These are phyloP conservation scores for Vinca major DNA, from an alignment of 305 asterid species.

Conservation along the genomic window DNA sequence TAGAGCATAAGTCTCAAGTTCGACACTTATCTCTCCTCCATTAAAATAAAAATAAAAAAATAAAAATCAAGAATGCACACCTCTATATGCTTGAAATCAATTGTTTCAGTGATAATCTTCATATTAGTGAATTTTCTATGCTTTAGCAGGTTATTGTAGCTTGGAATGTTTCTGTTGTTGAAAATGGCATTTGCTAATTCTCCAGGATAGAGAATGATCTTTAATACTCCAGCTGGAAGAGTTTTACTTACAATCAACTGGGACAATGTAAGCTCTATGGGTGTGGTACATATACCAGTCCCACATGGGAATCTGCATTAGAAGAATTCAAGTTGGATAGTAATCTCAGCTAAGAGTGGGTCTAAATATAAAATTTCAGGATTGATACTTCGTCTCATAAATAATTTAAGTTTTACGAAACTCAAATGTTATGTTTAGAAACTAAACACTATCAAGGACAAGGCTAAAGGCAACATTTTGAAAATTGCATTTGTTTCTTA, in stretches of 20 bases:
- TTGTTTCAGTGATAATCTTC: slow-evolving; percentile 14
- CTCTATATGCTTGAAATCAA: slow-evolving; percentile 60
- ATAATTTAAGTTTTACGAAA: no score
- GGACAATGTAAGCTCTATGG: slow-evolving; percentile 45
- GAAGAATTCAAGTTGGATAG: not conserved
- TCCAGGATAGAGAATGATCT: slow-evolving; percentile 57
- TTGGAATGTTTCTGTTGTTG: slow-evolving; percentile 30
- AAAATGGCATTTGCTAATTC: slow-evolving; percentile 34
- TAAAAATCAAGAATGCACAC: slow-evolving; percentile 30
- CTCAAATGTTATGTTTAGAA: no score
- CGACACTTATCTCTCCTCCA: no score
- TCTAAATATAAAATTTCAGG: no score
- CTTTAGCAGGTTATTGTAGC: slow-evolving; percentile 29
- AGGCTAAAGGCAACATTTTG: no score
- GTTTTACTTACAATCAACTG: slow-evolving; percentile 35
- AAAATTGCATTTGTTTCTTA: no score
- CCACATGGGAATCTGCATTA: slow-evolving; percentile 52
- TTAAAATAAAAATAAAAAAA: no score
- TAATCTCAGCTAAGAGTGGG: no score
- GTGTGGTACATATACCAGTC: slow-evolving; percentile 47
- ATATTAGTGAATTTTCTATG: slow-evolving; percentile 24
- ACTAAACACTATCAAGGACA: no score
- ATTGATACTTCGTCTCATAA: no score
- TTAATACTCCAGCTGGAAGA: slow-evolving; percentile 38
- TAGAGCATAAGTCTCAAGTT: no score